Evolutionary conservation across 2,329 filamentous ascomycete species (phyloP), one percentile per base, ranked within the genome.

Genomic region (Arachnomyces sp.): DNA sequence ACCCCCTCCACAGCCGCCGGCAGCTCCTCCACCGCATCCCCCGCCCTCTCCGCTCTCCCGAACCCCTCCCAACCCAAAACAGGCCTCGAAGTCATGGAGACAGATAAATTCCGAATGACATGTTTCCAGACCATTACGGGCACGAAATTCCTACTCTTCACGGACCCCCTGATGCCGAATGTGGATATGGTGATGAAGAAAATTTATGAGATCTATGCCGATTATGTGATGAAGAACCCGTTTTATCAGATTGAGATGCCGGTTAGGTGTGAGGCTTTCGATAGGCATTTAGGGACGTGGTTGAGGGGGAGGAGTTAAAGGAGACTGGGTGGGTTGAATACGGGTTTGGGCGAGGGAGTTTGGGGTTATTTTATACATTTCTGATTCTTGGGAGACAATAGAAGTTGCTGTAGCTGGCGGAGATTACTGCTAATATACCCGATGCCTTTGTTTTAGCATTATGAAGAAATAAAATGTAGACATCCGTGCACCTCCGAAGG

Each of bases 181-280:
- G 81, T 93, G 30, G 92, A 96, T 54, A 73, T 78, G 9, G 82
- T 90, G 33, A 81, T 94, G 52, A 76, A 79, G 58, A 83, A 79
- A 61, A 82, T 95, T 54, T 96, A 98, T 62, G 92, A 96, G 61
- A 68, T 96, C 38, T 98, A 96, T 68, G 77, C 86, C 37, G 92
- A 98, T 64, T 96, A 86, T 61, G 92, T 98, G 52, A 96, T 95
- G 87, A 98, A 96, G 73, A 98, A 98, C 63, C 92, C 92, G 1
- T 98, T 98, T 59, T 96, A 96, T 67, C 89, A 92, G 57, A 73
- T 94, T 42, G 92, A 98, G 68, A 98, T 96, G 89, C 92, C 92
- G 5, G 79, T 98, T 39, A 75, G 92, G 46, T 94, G 92, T 65
- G 92, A 96, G 58, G 84, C 87, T 53, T 98, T 95, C 68, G 92